Conservation (phyloP, 2,329 filamentous ascomycete species). For the Ophiocordyceps unilateralis region DNA sequence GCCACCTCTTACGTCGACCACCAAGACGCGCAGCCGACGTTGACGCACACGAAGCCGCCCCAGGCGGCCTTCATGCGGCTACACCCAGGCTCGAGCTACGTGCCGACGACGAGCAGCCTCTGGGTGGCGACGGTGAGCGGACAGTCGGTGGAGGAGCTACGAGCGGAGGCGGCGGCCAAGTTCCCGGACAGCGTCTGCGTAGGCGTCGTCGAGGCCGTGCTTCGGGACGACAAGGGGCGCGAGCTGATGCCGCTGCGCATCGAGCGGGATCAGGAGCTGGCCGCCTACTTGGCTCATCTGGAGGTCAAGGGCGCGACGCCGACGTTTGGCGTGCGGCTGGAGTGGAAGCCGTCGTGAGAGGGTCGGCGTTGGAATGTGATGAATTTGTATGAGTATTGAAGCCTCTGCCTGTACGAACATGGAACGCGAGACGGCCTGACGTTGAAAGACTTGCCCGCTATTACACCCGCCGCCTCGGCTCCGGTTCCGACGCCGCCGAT, state of each 20-base stretch:
- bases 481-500: too few species aligned
- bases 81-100: conserved; percentile 42
- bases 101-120: conserved; percentile 25
- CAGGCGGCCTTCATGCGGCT: conserved; percentile 54
- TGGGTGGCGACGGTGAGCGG: conserved; percentile 50
- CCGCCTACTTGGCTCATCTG: conserved; percentile 52
- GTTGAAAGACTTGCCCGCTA: too few species aligned
- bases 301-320: conserved; percentile 25
- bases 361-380: too few species aligned
- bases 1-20: too few species aligned
- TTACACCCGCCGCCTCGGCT: too few species aligned
- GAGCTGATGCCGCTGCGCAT: conserved; percentile 45
- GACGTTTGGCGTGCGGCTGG: conserved; percentile 24
- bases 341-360: conserved; percentile 12
- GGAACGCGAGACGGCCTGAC: too few species aligned
- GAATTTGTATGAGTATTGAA: too few species aligned
- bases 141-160: conserved; percentile 42
- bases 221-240: conserved; percentile 39
- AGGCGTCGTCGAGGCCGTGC: conserved; percentile 43
- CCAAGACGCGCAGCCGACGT: too few species aligned
- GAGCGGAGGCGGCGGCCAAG: conserved; percentile 41
- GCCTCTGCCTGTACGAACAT: too few species aligned
- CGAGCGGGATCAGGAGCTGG: conserved; percentile 53
- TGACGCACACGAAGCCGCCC: conserved; percentile 3
- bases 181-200: conserved; percentile 41